Evolutionary conservation across 176 grass and related monocot genomes (phyloP).

Genomic region (Elymus sibiricus): DNA sequence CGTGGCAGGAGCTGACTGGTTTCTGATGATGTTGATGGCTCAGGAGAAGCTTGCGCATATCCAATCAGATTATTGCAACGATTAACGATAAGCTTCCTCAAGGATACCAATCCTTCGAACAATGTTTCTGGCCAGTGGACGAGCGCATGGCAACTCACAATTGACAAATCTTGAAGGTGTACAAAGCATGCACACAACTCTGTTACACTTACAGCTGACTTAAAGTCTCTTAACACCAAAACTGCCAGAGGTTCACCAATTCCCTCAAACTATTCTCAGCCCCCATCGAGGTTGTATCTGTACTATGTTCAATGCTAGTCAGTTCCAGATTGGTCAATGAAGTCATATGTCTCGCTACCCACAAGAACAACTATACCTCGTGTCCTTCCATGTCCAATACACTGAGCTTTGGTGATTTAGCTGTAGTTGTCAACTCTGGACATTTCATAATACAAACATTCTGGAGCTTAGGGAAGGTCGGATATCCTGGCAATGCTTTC

Average conservation of each 20-base stretch:
- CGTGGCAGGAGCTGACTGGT: background rate
- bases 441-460: too few species aligned
- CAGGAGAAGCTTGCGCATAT: background rate
- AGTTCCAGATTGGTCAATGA: background rate
- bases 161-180: background rate
- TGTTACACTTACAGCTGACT: background rate
- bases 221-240: background rate
- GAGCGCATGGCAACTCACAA: accelerated
- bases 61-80: background rate
- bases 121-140: too few species aligned
- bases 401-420: background rate
- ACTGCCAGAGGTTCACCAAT: background rate
- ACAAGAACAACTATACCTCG: background rate
- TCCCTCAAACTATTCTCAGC: background rate
- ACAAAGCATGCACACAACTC: background rate
- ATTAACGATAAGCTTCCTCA: background rate
- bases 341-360: background rate
- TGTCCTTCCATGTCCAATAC: background rate
- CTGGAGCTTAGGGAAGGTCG: too few species aligned
- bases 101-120: background rate
- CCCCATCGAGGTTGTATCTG: background rate
- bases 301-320: background rate
- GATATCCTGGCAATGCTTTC: background rate
- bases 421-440: background rate
- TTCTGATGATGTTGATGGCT: background rate